These are phyloP conservation scores for Microdochium paspali DNA, from an alignment of 2,329 filamentous ascomycete genomes.

Conservation along the genomic window DNA sequence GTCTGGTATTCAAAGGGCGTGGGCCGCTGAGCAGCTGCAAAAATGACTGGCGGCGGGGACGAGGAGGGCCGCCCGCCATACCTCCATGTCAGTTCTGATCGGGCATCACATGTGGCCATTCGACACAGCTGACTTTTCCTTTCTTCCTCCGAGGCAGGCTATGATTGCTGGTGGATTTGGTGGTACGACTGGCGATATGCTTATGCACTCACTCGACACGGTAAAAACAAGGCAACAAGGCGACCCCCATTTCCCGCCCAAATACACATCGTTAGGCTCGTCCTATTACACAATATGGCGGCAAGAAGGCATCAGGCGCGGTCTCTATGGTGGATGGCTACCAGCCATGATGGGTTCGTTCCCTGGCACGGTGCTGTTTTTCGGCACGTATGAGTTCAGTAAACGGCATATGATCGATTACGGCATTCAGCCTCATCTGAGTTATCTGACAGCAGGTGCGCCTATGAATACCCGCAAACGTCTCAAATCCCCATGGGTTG, in stretches of 20 bases:
- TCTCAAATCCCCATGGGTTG: neutral
- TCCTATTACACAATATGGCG: constrained; percentile 90
- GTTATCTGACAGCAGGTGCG: constrained; percentile 77
- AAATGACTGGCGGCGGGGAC: constrained; percentile 30
- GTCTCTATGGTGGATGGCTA: constrained; percentile 87
- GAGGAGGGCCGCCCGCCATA: constrained; percentile 53
- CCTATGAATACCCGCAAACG: constrained; percentile 1
- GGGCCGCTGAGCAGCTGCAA: constrained; percentile 3
- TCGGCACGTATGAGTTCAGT: constrained; percentile 92
- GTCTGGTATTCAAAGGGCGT: constrained; percentile 11
- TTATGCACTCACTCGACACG: constrained; percentile 98
- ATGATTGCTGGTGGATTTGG: constrained; percentile 94
- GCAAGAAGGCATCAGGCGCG: constrained; percentile 79
- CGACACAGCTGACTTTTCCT: constrained; percentile 7
- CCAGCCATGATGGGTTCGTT: constrained; percentile 90
- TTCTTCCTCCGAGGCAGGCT: constrained; percentile 56
- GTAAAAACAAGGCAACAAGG: constrained; percentile 98
- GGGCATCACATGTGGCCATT: constrained; percentile 1
- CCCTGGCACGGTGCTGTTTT: constrained; percentile 88
- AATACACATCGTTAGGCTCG: constrained; percentile 81
- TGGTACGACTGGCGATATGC: constrained; percentile 86
- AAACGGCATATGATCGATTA: constrained; percentile 82
- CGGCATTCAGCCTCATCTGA: constrained; percentile 71
- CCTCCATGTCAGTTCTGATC: constrained; percentile 43
- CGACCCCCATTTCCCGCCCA: constrained; percentile 85